These are phyloP conservation scores for Capronia americana DNA, from an alignment of 2,329 filamentous ascomycete genomes.

Conservation along the genomic window DNA sequence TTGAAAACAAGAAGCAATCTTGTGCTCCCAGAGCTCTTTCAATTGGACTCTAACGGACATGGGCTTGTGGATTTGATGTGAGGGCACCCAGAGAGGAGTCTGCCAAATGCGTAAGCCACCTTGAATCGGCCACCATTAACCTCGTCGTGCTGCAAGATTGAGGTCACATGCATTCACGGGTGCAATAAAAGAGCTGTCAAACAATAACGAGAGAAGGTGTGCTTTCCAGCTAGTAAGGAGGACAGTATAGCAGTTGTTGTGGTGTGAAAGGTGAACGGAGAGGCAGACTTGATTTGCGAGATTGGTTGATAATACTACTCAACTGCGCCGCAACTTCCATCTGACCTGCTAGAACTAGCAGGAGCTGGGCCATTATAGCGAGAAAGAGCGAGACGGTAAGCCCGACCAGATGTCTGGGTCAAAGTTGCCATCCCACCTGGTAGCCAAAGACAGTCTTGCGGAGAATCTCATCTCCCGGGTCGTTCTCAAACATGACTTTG, in stretches of 20 bases:
- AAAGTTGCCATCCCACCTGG: slow-evolving; percentile 66
- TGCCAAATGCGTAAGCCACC: neutral
- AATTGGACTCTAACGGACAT: slow-evolving; percentile 21
- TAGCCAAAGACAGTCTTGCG: slow-evolving; percentile 84
- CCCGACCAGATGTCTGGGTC: slow-evolving; percentile 1
- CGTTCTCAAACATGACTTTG: slow-evolving; percentile 85
- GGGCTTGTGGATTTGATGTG: neutral
- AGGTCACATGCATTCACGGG: neutral
- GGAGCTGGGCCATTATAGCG: neutral
- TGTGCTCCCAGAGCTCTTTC: slow-evolving; percentile 14
- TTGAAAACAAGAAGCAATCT: slow-evolving; percentile 6
- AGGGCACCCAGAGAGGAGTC: slow-evolving; percentile 2
- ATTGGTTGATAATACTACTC: neutral
- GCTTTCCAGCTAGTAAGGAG: neutral
- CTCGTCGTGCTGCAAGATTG: neutral
- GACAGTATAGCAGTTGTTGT: neutral
- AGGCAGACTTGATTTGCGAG: neutral
- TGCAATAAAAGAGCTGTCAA: neutral
- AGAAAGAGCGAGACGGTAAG: slow-evolving; percentile 12
- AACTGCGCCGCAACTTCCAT: slow-evolving; percentile 1
- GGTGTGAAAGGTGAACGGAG: neutral
- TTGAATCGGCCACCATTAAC: neutral
- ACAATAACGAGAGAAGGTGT: neutral
- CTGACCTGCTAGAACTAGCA: neutral
- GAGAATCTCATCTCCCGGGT: slow-evolving; percentile 81